A percentile compares a stretch with the other conserved stretches of the same genome.
Evolutionary conservation across 2,329 filamentous ascomycete genomes (phyloP).

Genomic region (Claviceps capensis): DNA sequence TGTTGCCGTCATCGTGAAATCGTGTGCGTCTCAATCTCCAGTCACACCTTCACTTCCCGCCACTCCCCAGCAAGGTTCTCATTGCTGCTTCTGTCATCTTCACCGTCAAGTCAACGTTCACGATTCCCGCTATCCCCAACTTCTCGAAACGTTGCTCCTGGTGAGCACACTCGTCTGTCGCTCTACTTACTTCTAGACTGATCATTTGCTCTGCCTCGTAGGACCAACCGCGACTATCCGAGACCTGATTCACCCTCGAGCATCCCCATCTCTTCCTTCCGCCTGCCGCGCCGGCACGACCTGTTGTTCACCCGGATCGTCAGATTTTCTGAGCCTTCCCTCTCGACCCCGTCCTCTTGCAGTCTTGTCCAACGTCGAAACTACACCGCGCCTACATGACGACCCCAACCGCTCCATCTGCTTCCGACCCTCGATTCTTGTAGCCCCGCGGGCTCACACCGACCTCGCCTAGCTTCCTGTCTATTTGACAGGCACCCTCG

Average conservation of each 20-base stretch:
- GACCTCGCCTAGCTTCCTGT: constrained; percentile 20
- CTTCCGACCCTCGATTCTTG: constrained; percentile 21
- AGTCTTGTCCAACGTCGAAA: constrained; percentile 6
- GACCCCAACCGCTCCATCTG: constrained; percentile 19
- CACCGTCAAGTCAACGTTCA: too few relatives aligned
- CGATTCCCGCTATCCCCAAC: too few relatives aligned
- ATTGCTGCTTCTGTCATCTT: too few relatives aligned
- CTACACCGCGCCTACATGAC: constrained; percentile 25
- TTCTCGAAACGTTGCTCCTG: neutral
- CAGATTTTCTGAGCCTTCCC: neutral
- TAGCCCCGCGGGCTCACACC: constrained; percentile 23
- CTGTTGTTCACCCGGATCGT: neutral
- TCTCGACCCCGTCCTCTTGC: constrained; percentile 2
- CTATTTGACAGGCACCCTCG: constrained; percentile 17
- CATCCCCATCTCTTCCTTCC: too few relatives aligned
- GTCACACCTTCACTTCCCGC: constrained; percentile 1
- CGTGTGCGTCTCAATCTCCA: constrained; percentile 6
- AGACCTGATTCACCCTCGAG: constrained; percentile 8
- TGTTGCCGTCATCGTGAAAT: neutral
- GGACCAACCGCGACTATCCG: constrained; percentile 9
- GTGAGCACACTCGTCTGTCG: neutral
- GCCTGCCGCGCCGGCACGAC: constrained; percentile 10
- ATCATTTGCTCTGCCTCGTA: constrained; percentile 9
- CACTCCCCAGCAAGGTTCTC: neutral
- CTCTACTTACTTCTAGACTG: constrained; percentile 3